Evolutionary conservation across 441 rosid species (phyloP), one percentile per base, ranked within the genome.

Genomic region (Syzygium malaccense): DNA sequence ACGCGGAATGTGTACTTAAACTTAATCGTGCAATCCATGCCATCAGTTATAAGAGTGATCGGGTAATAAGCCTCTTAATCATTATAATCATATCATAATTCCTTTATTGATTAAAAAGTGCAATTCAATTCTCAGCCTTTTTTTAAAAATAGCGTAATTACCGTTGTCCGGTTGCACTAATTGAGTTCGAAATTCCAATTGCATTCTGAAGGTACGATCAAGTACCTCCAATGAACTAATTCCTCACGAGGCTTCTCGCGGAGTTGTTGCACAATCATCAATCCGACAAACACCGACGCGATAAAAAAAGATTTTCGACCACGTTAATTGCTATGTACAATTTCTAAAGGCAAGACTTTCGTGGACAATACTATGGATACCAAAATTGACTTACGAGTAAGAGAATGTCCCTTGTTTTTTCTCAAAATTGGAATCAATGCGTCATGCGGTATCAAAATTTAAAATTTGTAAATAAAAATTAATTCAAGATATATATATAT

Each of bases 221-320:
- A 30, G 19, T 0, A 64, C 6, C 1, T 32, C 7, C 5, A 4
- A 32, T 9, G 2, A 1, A 32, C 45, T 18, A 0, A 8, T 68
- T 68, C 3, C 14, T 4, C 8, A 20, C 13, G 1, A 23, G 28
- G 26, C 26, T 8, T 23, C 12, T 56, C 12, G 28, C 2, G 9
- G 2, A 18, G 12, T 1, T 33, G 2, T 32, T 19, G 4, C 45
- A 8, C 20, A 66, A 66, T 32, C 0, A 32, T 32, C 0, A 0
- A 17, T 17, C 5, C 0, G 0, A 10, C 6, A 32, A 64, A 41
- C 45, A 41, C 48, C 0, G 3, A 2, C 2, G 5, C 0, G 45
- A 66, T 23, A 4, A 45, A 45, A 41, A 45, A 45, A 7, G 17
- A 18, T 2, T 32, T 66, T 32, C 6, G 19, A 8, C 12, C 7